Conservation (phyloP, 306 rosid genomes). For the Pterocarpus santalinus region DNA sequence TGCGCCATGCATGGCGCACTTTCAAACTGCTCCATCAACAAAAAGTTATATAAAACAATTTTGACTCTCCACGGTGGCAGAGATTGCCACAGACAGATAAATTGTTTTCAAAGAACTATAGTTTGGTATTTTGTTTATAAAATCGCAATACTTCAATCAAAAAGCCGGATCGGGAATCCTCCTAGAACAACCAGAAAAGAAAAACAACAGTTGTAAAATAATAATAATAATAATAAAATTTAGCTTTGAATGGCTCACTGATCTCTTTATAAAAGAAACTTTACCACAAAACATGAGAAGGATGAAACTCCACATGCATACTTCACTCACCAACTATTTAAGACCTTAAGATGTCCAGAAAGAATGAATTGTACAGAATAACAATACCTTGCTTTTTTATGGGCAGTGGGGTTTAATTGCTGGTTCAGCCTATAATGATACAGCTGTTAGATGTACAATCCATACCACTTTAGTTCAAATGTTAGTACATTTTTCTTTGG, state of each 20-base stretch:
- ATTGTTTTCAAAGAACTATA: too few relatives aligned
- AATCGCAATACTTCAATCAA: too few relatives aligned
- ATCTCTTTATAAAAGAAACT: conserved; percentile 24
- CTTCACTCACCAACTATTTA: not conserved
- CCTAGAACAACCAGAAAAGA: conserved; percentile 20
- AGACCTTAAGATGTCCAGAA: conserved; percentile 15
- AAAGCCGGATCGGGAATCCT: too few relatives aligned
- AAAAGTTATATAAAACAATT: too few relatives aligned
- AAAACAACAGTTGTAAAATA: not conserved
- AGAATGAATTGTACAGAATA: not conserved
- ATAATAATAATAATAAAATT: not conserved
- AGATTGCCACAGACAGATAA: too few relatives aligned
- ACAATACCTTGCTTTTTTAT: not conserved
- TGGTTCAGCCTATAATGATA: not conserved
- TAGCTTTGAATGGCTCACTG: not conserved
- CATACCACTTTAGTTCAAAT: not conserved
- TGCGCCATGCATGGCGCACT: too few relatives aligned
- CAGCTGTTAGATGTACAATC: not conserved
- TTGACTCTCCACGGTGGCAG: too few relatives aligned
- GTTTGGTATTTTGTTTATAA: too few relatives aligned
- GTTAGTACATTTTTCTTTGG: conserved; percentile 19
- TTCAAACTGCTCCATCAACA: too few relatives aligned
- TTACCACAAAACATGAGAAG: conserved; percentile 15
- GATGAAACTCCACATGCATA: not conserved
- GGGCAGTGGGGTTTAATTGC: conserved; percentile 6